Evolutionary conservation across 2,329 filamentous ascomycete genomes (phyloP).

Genomic region (Aspergillus clavatus): DNA sequence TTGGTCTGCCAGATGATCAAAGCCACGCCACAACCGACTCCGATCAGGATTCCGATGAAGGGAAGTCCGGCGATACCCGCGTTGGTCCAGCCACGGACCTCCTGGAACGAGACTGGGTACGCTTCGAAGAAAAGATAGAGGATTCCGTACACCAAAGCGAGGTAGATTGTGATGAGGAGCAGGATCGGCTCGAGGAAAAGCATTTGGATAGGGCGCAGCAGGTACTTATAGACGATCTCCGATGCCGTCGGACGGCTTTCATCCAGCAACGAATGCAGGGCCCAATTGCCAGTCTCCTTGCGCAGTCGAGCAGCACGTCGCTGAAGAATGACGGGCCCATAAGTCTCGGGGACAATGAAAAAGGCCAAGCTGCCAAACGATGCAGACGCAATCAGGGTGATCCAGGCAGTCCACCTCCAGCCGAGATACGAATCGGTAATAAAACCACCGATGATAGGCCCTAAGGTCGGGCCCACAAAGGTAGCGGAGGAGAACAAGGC

Average conservation of each 20-base stretch:
- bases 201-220: slow-evolving; percentile 45
- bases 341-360: slow-evolving; percentile 50
- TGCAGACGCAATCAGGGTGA: slow-evolving; percentile 48
- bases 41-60: slow-evolving; percentile 34
- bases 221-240: slow-evolving; percentile 42
- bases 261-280: slow-evolving; percentile 42
- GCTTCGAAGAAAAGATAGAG: slow-evolving; percentile 39
- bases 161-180: slow-evolving; percentile 43
- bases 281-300: slow-evolving; percentile 44
- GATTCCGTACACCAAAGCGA: slow-evolving; percentile 37
- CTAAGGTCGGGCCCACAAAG: slow-evolving; percentile 47
- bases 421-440: slow-evolving; percentile 47
- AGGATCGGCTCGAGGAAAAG: slow-evolving; percentile 47
- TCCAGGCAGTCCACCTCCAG: slow-evolving; percentile 56
- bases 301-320: slow-evolving; percentile 46
- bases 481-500: slow-evolving; percentile 43
- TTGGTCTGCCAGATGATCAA: slow-evolving; percentile 38
- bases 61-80: slow-evolving; percentile 35
- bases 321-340: slow-evolving; percentile 45
- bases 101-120: slow-evolving; percentile 38
- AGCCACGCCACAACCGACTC: slow-evolving; percentile 31
- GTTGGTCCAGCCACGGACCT: slow-evolving; percentile 35
- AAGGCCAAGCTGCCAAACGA: slow-evolving; percentile 42
- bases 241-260: slow-evolving; percentile 37
- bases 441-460: slow-evolving; percentile 49